phyloP scores from a whole-genome alignment of 129 eudicot genomes.

The Pseudognaphalium luteoalbum region DNA sequence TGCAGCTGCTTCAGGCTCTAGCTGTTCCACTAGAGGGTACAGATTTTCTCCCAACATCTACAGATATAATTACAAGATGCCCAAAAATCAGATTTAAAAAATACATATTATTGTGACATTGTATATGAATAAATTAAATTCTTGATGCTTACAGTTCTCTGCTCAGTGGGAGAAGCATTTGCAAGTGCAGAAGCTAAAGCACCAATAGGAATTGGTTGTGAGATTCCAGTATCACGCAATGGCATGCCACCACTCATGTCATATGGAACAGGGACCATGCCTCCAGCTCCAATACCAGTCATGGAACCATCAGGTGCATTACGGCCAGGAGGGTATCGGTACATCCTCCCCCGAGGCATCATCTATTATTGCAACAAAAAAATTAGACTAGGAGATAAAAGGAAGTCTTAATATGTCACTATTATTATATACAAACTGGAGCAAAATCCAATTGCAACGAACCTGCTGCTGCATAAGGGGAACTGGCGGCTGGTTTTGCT shows the following conservation, averaged over 20 bases:
- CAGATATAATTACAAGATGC: not conserved
- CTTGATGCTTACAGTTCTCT: slow-evolving; percentile 12
- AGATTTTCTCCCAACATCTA: slow-evolving; percentile 80
- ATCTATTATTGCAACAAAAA: not conserved
- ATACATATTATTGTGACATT: not conserved
- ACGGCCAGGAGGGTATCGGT: slow-evolving; percentile 61
- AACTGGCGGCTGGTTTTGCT: slow-evolving; percentile 66
- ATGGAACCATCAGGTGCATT: slow-evolving; percentile 55
- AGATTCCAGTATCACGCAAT: slow-evolving; percentile 21
- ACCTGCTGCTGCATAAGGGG: slow-evolving; percentile 78
- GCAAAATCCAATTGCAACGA: slow-evolving; percentile 11
- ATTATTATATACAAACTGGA: not conserved
- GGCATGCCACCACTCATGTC: slow-evolving; percentile 47
- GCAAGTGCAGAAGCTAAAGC: slow-evolving; percentile 41
- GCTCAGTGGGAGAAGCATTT: slow-evolving; percentile 38
- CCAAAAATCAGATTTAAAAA: not conserved
- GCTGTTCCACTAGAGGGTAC: slow-evolving; percentile 72
- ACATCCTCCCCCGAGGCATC: slow-evolving; percentile 56
- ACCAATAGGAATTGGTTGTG: slow-evolving; percentile 24
- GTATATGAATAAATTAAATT: not conserved
- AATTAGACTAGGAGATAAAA: not conserved
- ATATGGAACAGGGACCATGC: slow-evolving; percentile 45
- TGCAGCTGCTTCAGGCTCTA: slow-evolving; percentile 70
- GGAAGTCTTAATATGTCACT: not conserved
- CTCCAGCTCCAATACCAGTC: slow-evolving; percentile 27